Percentiles rank a stretch among this genome's conserved stretches.
These are phyloP conservation scores for Davidsoniella eucalypti DNA, from an alignment of 2,329 filamentous ascomycete genomes.

Conservation along the genomic window DNA sequence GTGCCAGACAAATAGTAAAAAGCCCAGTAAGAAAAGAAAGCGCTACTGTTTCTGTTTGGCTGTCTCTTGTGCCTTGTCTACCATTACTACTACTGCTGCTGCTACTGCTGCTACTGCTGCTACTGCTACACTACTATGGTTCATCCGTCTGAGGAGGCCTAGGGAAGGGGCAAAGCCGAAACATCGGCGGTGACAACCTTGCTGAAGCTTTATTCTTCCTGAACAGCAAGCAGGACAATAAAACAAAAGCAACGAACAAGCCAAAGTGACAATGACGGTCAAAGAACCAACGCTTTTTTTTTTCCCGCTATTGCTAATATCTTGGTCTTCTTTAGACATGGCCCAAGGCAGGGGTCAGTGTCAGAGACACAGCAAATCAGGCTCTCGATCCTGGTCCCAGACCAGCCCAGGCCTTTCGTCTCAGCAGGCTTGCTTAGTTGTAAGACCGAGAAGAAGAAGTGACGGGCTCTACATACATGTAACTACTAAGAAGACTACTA, in stretches of 20 bases:
- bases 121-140: too few relatives aligned
- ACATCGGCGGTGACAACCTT: slow-evolving; percentile 1
- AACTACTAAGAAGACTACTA: too few relatives aligned
- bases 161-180: slow-evolving; percentile 5
- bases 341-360: slow-evolving; percentile 2
- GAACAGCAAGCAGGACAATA: not conserved
- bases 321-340: not conserved
- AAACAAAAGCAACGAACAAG: not conserved
- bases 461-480: not conserved
- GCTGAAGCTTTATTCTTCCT: not conserved
- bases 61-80: too few relatives aligned
- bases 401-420: slow-evolving; percentile 1
- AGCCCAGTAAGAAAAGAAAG: not conserved
- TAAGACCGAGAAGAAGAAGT: not conserved
- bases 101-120: too few relatives aligned
- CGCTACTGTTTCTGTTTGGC: not conserved
- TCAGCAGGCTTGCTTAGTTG: not conserved
- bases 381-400: slow-evolving; percentile 1
- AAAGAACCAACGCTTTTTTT: too few relatives aligned
- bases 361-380: slow-evolving; percentile 6
- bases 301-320: not conserved
- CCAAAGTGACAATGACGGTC: not conserved
- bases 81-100: too few relatives aligned
- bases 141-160: too few relatives aligned
- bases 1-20: not conserved